Evolutionary conservation across 495 filamentous ascomycete species (phyloP), one percentile per base, ranked within the genome.

Genomic region (Ascodesmis nigricans): DNA sequence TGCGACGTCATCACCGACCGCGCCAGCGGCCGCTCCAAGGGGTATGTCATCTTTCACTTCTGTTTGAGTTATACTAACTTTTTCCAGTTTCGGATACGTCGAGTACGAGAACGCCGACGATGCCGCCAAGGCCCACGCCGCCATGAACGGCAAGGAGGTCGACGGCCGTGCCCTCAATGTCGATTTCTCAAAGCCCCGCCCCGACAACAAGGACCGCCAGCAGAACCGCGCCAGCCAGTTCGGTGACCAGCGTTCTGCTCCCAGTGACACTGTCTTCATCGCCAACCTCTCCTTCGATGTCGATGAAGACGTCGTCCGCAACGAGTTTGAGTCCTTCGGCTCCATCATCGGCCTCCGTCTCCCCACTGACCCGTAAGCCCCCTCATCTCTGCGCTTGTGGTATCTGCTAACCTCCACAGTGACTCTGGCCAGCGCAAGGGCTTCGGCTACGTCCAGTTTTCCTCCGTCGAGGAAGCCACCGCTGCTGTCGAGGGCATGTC

Each of bases 361-460:
- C 32, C 90, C 90, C 27, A 95, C 84, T 38, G 79, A 95, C 50
- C 64, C 58, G 64, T 71, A 53, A 57, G 67, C 59, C 10, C 18
- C 30, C 6, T 6, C 16, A 31, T 28, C 14, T 41, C 2, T 22
- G 5, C 6, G 15, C n/a, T 1, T 7, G 28, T 10, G n/a, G 18
- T 20, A 8, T 10, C 13, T 9, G 35, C 25, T 9, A 27, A 19
- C 4, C 29, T 33, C 26, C 25, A 10, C 38, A 73, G 69, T 50
- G 81, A 91, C 20, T 67, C 71, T 40, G 87, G 84, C 30, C 69
- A 72, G 35, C 75, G 69, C 53, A 93, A 95, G 69, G 87, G 87
- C 35, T 95, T 90, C 54, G 90, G 78, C 30, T 97, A 97, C 55
- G 74, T 97, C 32, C 71, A 74, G 46, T 91, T 78, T 63, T 55